Conservation (phyloP, 2,329 filamentous ascomycete species). For the Paramyrothecium roridum region DNA sequence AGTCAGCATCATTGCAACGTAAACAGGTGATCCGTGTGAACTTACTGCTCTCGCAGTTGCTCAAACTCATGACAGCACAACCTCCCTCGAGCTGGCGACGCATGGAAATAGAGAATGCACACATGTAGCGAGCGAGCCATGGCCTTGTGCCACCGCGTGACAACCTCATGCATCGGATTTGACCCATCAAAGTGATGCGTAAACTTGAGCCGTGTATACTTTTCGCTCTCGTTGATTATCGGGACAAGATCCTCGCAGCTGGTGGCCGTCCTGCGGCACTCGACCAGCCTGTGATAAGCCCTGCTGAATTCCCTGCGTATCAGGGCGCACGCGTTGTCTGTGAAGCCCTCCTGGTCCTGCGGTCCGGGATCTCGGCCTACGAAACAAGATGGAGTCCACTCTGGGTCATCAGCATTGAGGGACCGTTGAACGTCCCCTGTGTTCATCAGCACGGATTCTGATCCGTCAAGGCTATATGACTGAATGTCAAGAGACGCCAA, state of each 20-base stretch:
- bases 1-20: background rate
- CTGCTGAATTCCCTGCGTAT: constrained; percentile 11
- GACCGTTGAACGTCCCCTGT: constrained; percentile 10
- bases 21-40: background rate
- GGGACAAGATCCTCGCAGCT: constrained; percentile 9
- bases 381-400: constrained; percentile 6
- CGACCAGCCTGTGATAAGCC: constrained; percentile 7
- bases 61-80: constrained; percentile 10
- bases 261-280: constrained; percentile 5
- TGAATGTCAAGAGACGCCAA: constrained; percentile 10
- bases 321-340: constrained; percentile 7
- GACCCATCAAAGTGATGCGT: constrained; percentile 11
- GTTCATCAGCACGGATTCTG: constrained; percentile 8
- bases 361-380: constrained; percentile 5
- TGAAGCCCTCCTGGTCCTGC: constrained; percentile 10
- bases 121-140: constrained; percentile 10
- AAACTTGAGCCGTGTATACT: constrained; percentile 10
- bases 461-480: constrained; percentile 8
- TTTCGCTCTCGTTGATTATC: constrained; percentile 8
- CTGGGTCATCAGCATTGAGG: constrained; percentile 8
- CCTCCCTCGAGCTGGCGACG: constrained; percentile 5
- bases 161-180: constrained; percentile 9
- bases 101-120: constrained; percentile 10
- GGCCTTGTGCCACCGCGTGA: constrained; percentile 8
- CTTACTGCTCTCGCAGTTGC: constrained; percentile 9